Evolutionary conservation across 768 basidiomycete genomes (phyloP).

Genomic region (Leccinum boreale): DNA sequence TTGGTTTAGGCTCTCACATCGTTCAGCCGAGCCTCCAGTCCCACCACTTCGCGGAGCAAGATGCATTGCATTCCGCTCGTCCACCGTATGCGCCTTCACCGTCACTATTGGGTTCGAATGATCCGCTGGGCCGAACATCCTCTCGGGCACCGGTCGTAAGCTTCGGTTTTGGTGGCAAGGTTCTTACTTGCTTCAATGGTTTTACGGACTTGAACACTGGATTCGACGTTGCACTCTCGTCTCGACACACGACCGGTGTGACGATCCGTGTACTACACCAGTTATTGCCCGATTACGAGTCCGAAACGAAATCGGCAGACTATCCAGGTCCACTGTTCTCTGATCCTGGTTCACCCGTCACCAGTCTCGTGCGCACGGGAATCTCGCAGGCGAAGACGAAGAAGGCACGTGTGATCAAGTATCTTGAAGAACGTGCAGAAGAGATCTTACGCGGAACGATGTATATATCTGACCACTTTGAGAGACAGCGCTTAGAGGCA

Average conservation of each 20-base stretch:
- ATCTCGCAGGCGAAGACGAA: constrained; percentile 72
- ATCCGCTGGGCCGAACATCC: constrained; percentile 72
- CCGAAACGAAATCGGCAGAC: constrained; percentile 48
- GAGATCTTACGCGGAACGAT: constrained; percentile 77
- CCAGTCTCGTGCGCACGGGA: constrained; percentile 66
- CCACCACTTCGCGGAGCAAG: constrained; percentile 22
- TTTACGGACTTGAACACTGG: constrained; percentile 63
- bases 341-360: constrained; percentile 63
- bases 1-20: constrained; percentile 17
- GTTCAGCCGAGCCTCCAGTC: constrained; percentile 17
- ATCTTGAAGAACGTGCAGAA: constrained; percentile 68
- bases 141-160: constrained; percentile 75
- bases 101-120: constrained; percentile 76
- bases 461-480: constrained; percentile 55
- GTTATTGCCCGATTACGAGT: constrained; percentile 63
- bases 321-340: constrained; percentile 89
- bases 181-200: constrained; percentile 86
- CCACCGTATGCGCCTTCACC: constrained; percentile 81
- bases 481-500: constrained; percentile 65
- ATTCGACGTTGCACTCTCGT: constrained; percentile 74
- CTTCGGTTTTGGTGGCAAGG: constrained; percentile 92
- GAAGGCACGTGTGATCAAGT: constrained; percentile 73
- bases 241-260: constrained; percentile 66
- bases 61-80: constrained; percentile 37
- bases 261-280: constrained; percentile 65